A percentile compares a stretch with the other conserved stretches of the same genome.
Evolutionary conservation across 371 early-diverging fungal species (phyloP).

Genomic region (Mycotypha africana): DNA sequence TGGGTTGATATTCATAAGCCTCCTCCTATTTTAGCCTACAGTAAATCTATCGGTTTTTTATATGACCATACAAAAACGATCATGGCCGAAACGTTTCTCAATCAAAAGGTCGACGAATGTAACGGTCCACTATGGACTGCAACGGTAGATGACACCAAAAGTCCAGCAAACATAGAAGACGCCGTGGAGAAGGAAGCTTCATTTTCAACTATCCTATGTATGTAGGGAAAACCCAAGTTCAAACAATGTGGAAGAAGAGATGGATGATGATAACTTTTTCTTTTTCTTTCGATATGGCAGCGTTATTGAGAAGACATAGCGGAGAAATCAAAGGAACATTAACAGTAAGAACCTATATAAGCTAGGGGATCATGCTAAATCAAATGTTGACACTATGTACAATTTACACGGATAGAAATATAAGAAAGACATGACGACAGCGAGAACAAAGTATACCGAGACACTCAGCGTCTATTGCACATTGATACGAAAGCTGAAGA

Average conservation of each 20-base stretch:
- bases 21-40: slow-evolving; percentile 9
- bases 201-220: slow-evolving; percentile 7
- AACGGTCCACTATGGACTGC: slow-evolving; percentile 11
- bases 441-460: slow-evolving; percentile 16
- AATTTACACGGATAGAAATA: neutral
- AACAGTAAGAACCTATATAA: too few species aligned
- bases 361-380: too few species aligned
- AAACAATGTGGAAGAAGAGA: too few species aligned
- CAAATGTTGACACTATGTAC: too few species aligned
- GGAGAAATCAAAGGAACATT: slow-evolving; percentile 16
- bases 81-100: slow-evolving; percentile 16
- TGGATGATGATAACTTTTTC: neutral
- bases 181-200: slow-evolving; percentile 8
- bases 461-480: slow-evolving; percentile 18
- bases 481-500: slow-evolving; percentile 19
- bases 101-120: slow-evolving; percentile 11
- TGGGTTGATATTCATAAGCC: too few species aligned
- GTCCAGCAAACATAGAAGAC: slow-evolving; percentile 2
- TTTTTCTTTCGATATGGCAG: neutral
- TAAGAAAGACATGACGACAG: neutral
- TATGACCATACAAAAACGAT: slow-evolving; percentile 15
- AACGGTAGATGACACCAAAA: too few species aligned
- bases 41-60: slow-evolving; percentile 13
- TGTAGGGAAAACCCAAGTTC: neutral
- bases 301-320: slow-evolving; percentile 13